Percentiles rank a stretch among this genome's conserved stretches.
These are phyloP conservation scores for Allantophomopsis cytisporea DNA, from an alignment of 2,329 filamentous ascomycete genomes.

Conservation along the genomic window DNA sequence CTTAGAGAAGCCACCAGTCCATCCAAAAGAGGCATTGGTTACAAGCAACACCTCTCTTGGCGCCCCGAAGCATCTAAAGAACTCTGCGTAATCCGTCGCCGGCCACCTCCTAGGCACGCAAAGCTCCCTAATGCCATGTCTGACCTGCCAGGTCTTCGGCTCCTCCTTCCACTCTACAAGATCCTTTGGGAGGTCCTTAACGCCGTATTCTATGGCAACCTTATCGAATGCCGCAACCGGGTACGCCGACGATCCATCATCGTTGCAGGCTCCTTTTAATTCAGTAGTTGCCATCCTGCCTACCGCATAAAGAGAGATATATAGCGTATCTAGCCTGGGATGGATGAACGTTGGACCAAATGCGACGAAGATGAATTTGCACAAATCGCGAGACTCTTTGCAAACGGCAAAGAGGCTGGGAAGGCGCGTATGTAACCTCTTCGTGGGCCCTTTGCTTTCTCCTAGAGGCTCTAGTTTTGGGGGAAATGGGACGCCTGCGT, in stretches of 20 bases:
- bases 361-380: slow-evolving; percentile 2
- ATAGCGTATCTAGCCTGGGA: slow-evolving; percentile 4
- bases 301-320: slow-evolving; percentile 5
- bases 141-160: slow-evolving; percentile 3
- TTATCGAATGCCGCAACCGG: slow-evolving; percentile 4
- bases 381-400: slow-evolving; percentile 5
- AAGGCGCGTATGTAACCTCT: not conserved
- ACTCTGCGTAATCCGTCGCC: slow-evolving; percentile 5
- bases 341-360: slow-evolving; percentile 3
- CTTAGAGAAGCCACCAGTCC: too few species aligned
- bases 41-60: too few species aligned
- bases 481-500: too few species aligned
- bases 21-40: too few species aligned
- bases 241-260: slow-evolving; percentile 3
- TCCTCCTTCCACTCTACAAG: slow-evolving; percentile 2
- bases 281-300: slow-evolving; percentile 4
- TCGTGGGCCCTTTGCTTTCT: too few species aligned
- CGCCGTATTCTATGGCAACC: slow-evolving; percentile 4
- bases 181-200: slow-evolving; percentile 4
- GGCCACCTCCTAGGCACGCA: slow-evolving; percentile 3
- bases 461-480: not conserved
- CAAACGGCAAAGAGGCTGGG: slow-evolving; percentile 4
- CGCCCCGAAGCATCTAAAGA: not conserved
- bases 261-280: slow-evolving; percentile 4
- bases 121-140: slow-evolving; percentile 3